These are phyloP conservation scores for Cyanidioschyzon merolae DNA, from an alignment of 23 red algal species.

Conservation along the genomic window DNA sequence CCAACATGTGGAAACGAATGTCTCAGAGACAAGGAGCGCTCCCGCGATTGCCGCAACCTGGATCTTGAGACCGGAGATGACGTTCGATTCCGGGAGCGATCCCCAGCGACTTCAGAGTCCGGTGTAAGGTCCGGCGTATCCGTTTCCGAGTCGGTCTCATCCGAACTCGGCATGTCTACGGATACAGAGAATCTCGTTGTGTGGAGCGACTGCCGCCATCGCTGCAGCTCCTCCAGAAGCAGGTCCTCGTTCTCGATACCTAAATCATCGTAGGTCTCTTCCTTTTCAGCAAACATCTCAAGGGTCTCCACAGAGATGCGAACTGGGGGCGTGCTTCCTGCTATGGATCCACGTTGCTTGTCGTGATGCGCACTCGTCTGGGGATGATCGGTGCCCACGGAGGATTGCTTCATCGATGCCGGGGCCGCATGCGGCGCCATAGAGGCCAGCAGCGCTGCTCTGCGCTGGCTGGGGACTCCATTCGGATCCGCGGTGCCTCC, in stretches of 20 bases:
- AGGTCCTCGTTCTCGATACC: conserved; percentile 11
- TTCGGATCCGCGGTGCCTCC: conserved; percentile 30
- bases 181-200: background rate
- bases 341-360: background rate
- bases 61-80: background rate
- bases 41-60: background rate
- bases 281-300: background rate
- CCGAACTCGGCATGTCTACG: background rate
- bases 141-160: background rate
- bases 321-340: background rate
- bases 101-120: background rate
- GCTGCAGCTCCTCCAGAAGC: background rate
- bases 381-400: background rate
- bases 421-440: background rate
- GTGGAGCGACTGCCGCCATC: background rate
- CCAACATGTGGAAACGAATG: background rate
- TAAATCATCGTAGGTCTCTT: conserved; percentile 11
- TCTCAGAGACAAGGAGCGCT: background rate
- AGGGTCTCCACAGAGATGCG: background rate
- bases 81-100: too few relatives aligned
- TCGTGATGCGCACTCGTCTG: background rate
- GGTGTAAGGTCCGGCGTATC: background rate
- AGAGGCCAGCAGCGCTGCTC: background rate
- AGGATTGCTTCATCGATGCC: background rate
- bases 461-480: background rate